Percentiles rank a stretch among this genome's conserved stretches.
These are phyloP conservation scores for Testicularia cyperi DNA, from an alignment of 1,284 basidiomycete species.

Conservation along the genomic window DNA sequence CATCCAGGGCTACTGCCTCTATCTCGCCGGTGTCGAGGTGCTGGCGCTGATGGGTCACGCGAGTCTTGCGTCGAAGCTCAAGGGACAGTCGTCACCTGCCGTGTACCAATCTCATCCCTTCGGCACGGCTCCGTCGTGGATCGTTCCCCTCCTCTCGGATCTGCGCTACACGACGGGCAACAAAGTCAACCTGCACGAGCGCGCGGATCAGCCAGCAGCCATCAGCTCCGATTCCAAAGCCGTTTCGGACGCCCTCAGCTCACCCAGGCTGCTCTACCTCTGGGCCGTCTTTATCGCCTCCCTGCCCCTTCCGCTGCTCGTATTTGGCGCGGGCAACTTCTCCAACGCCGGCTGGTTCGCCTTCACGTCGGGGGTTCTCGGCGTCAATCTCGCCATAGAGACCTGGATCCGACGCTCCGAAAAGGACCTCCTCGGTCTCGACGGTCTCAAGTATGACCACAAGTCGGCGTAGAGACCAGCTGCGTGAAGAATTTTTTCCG, in stretches of 20 bases:
- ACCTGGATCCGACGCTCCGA: conserved; percentile 47
- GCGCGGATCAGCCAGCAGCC: conserved; percentile 15
- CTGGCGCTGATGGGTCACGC: conserved; percentile 40
- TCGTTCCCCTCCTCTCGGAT: conserved; percentile 49
- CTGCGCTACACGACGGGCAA: conserved; percentile 38
- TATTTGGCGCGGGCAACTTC: conserved; percentile 58
- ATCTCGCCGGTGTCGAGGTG: conserved; percentile 33
- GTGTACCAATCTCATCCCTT: conserved; percentile 53
- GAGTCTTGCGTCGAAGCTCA: conserved; percentile 2
- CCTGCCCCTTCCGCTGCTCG: conserved; percentile 49
- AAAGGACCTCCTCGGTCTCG: conserved; percentile 43
- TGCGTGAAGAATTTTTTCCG: no score
- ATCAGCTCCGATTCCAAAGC: conserved; percentile 15
- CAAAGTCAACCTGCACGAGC: conserved; percentile 14
- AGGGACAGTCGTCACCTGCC: conserved; percentile 17
- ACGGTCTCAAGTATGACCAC: conserved; percentile 53
- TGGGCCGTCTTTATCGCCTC: conserved; percentile 43
- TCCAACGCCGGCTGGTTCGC: conserved; percentile 56
- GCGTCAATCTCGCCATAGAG: conserved; percentile 37
- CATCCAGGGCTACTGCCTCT: conserved; percentile 41
- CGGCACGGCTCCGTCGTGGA: conserved; percentile 53
- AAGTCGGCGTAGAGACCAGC: conserved; percentile 55
- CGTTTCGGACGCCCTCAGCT: conserved; percentile 15
- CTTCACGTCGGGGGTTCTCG: conserved; percentile 39
- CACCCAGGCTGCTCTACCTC: conserved; percentile 52